These are phyloP conservation scores for Penicillium digitatum DNA, from an alignment of 2,329 filamentous ascomycete species.

Conservation along the genomic window DNA sequence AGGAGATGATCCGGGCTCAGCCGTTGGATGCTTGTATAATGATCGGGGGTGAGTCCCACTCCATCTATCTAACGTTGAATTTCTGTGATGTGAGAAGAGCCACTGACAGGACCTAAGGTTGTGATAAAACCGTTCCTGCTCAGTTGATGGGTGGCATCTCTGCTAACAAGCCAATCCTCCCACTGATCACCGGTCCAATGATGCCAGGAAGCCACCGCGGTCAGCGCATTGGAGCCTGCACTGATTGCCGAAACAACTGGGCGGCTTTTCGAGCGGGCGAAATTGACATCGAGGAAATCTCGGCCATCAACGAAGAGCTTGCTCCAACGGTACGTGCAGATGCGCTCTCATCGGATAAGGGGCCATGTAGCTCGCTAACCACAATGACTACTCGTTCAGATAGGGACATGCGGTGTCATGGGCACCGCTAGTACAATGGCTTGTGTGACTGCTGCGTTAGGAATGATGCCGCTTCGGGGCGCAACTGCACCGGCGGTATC, in stretches of 20 bases:
- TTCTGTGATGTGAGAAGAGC: neutral
- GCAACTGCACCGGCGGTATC: slow-evolving; percentile 54
- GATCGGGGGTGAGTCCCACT: slow-evolving; percentile 55
- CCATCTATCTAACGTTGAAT: neutral
- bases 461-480: slow-evolving; percentile 52
- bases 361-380: slow-evolving; percentile 2
- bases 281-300: slow-evolving; percentile 69
- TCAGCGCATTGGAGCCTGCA: slow-evolving; percentile 65
- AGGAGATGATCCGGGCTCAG: slow-evolving; percentile 71
- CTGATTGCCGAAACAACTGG: slow-evolving; percentile 72
- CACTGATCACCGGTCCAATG: slow-evolving; percentile 69
- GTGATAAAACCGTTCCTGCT: slow-evolving; percentile 70
- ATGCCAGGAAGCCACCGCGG: slow-evolving; percentile 67
- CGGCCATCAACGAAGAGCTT: slow-evolving; percentile 66
- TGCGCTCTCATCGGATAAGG: too few species aligned
- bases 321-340: slow-evolving; percentile 59
- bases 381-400: slow-evolving; percentile 17
- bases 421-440: slow-evolving; percentile 57
- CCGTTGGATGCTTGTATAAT: slow-evolving; percentile 65
- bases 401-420: slow-evolving; percentile 57
- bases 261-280: slow-evolving; percentile 62
- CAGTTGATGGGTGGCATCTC: slow-evolving; percentile 73
- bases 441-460: slow-evolving; percentile 51
- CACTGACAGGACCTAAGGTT: slow-evolving; percentile 52
- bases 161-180: slow-evolving; percentile 67